Base-by-base conservation (phyloP, 2,329 filamentous ascomycete species). In the Fusarium incarnatum region DNA sequence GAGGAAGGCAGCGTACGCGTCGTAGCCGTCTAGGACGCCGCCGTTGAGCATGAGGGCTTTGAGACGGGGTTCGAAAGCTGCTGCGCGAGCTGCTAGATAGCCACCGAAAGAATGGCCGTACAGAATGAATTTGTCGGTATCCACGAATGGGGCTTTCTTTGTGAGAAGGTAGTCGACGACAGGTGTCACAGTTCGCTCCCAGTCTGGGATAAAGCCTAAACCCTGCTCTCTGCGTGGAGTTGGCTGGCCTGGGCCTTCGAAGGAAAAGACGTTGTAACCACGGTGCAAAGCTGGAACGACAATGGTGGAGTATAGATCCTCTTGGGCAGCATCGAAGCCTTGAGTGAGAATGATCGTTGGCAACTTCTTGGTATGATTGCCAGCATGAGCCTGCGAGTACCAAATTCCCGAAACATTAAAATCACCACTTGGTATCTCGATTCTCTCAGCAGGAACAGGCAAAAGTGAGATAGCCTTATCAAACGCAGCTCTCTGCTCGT, bases 391-490 rank as follows among this genome's bases (percentile, higher is more conserved):
- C 52, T 59, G 50, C 5, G 70, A 57, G 53, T 77, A 82, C 70
- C 76, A 83, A 40, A 82, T 80, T 1, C 77, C 78, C 1, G 78
- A 75, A 8, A 83, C 73, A 8, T 74, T 73, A 49, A 83, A 81
- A 25, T 75, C 56, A 8, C 68, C 50, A 4, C 30, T 27, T 27
- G 47, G 56, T 8, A 83, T 60, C 8, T 76, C 70, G 54, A 83
- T 45, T 1, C 80, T 74, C 55, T 81, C 64, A 1, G 77, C 82
- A 8, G 80, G 77, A 5, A 81, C 69, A 0, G 79, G 75, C 23
- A 84, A 65, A 3, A 79, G 59, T 2, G 76, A 69, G 6, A 81
- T 73, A 0, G 78, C 83, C 15, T 77, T 77, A 70, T 84, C 73
- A 49, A 84, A 85, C 15, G 78, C 79, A 6, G 66, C 70, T 0